Conservation (phyloP, 176 grass and related monocot genomes). For the Luzula sylvatica region DNA sequence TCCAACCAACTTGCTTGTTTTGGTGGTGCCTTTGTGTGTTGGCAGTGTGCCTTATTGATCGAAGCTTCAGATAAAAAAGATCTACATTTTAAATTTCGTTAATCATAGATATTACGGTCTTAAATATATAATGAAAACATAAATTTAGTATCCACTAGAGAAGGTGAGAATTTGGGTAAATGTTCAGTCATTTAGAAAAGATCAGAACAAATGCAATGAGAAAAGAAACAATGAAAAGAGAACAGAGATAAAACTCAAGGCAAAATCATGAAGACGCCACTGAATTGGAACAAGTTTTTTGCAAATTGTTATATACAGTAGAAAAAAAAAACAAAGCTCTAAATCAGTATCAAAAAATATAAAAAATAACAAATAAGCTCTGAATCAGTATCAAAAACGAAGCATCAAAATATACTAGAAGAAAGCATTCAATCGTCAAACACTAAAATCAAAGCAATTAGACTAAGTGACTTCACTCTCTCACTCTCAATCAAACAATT, state of each 20-base stretch:
- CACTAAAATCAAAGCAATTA: too few species aligned
- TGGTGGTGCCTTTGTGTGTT: constrained; percentile 28
- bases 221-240: neutral
- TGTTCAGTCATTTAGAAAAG: neutral
- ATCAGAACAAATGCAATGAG: constrained; percentile 6
- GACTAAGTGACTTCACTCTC: neutral
- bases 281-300: neutral
- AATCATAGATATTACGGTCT: neutral
- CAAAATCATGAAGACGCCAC: neutral
- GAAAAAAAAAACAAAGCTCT: neutral
- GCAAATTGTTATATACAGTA: neutral
- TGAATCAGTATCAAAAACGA: too few species aligned
- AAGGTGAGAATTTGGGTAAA: neutral
- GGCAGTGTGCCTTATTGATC: constrained; percentile 51
- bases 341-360: neutral
- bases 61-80: constrained; percentile 47
- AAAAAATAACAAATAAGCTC: constrained; percentile 1
- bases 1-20: constrained; percentile 27
- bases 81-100: constrained; percentile 19
- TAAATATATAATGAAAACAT: too few species aligned
- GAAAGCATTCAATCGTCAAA: too few species aligned
- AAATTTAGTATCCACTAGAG: too few species aligned
- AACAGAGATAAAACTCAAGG: neutral
- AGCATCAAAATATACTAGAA: too few species aligned
- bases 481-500: neutral